phyloP scores from a whole-genome alignment of 2,329 filamentous ascomycete genomes.

The Microcera coccophila region DNA sequence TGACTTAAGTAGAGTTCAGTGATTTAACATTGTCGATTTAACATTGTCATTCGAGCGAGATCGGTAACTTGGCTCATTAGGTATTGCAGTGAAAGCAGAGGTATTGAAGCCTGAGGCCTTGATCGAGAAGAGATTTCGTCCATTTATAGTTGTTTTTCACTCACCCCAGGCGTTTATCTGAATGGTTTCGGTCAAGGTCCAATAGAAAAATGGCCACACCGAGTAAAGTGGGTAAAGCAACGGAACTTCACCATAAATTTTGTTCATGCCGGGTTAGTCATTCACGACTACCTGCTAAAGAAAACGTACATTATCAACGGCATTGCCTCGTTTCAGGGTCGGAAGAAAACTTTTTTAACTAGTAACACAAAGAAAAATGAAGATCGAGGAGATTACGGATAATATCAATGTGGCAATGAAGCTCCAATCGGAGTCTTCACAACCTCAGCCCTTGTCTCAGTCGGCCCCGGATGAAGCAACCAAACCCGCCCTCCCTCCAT shows the following conservation, averaged over 20 bases:
- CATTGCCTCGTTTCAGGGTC: no score
- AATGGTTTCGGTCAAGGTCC: constrained; percentile 15
- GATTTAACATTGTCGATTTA: no score
- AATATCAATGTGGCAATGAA: constrained; percentile 36
- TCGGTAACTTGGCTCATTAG: no score
- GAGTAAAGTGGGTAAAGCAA: constrained; percentile 22
- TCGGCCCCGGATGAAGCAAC: constrained; percentile 17
- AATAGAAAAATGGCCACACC: constrained; percentile 24
- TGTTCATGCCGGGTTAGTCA: constrained; percentile 12
- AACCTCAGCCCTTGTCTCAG: background rate
- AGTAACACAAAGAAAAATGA: constrained; percentile 32
- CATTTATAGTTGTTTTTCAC: no score
- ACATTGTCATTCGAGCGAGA: no score
- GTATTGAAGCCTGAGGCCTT: no score
- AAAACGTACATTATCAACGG: background rate
- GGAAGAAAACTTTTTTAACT: no score
- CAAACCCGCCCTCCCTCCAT: constrained; percentile 45
- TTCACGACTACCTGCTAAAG: background rate
- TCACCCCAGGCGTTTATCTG: constrained; percentile 3
- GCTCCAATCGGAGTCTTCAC: constrained; percentile 13
- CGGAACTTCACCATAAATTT: constrained; percentile 18
- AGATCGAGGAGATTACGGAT: constrained; percentile 42
- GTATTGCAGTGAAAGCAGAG: no score
- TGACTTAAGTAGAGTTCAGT: no score
- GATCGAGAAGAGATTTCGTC: no score